Base-by-base conservation (phyloP, 1,284 basidiomycete species). In the Rhodotorula sp. region DNA sequence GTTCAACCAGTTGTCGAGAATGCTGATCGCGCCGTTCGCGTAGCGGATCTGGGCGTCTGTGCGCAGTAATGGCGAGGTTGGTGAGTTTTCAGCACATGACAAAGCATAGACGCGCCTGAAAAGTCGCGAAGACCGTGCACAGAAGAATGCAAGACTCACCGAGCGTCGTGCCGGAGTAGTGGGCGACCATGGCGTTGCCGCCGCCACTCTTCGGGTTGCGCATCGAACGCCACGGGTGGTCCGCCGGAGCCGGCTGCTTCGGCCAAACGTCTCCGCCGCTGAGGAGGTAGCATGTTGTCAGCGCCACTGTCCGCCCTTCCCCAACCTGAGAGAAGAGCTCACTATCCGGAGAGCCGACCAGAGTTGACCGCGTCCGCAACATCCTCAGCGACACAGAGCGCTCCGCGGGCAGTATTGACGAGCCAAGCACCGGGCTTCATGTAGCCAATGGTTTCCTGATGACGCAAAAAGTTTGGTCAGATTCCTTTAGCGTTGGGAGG, bases 21-120 rank as follows among this genome's bases (percentile, higher is more conserved):
- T 97, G 72, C 85, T 85, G 84, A 86, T 89, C 45, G 89, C 86
- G 34, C 94, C 94, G 55, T 83, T 82, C 16, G 93, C 93, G 80
- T 97, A 97, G 68, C 94, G 90, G 59, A 84, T 86, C 83, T 97
- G 94, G 1, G 94, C 93, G 78, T 97, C 94, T 60, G 26, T 31
- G 47, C 16, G 12, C 0, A 26, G 71, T 31, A 47, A 16, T 8
- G 19, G 45, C 16, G 48, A 21, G 47, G 12, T 19, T 38, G 23
- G 18, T 19, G 15, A 28, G 14, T 21, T 28, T 50, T 34, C 34
- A 34, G 34, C 34, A 34, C 7, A 34, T 31, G 26, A 26, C 4
- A 5, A 47, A 47, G 23, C 50, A 23, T 19, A 21, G 50, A 6
- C n/a, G 21, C 50, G 12, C 50, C 50, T 23, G 15, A n/a, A 34